A percentile compares a stretch with the other conserved stretches of the same genome.
Conservation (phyloP, 192 early-diverging fungal genomes). For the Coemansia sp. region DNA sequence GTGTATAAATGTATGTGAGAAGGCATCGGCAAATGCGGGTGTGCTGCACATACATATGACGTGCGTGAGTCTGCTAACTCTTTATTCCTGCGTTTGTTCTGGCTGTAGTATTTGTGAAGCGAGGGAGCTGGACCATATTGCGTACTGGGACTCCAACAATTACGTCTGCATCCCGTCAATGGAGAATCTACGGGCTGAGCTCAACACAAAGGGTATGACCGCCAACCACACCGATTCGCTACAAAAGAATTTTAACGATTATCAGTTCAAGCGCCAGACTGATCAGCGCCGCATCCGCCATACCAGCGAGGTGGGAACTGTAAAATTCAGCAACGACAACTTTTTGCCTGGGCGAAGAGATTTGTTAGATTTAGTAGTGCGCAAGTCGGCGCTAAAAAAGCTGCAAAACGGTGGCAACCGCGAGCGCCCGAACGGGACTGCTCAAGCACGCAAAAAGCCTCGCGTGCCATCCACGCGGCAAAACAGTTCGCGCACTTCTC, state of each 20-base stretch:
- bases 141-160: constrained; percentile 41
- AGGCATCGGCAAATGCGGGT: background rate
- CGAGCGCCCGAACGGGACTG: constrained; percentile 13
- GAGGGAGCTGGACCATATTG: constrained; percentile 15
- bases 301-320: constrained; percentile 38
- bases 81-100: background rate
- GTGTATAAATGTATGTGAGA: background rate
- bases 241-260: constrained; percentile 56
- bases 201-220: constrained; percentile 51
- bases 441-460: constrained; percentile 23
- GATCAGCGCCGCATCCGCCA: constrained; percentile 53
- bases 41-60: background rate
- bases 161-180: constrained; percentile 45
- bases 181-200: constrained; percentile 38
- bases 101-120: constrained; percentile 34
- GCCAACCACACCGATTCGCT: constrained; percentile 51
- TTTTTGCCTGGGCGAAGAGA: constrained; percentile 44
- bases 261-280: constrained; percentile 48
- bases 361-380: constrained; percentile 34
- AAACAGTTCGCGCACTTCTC: constrained; percentile 18
- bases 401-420: constrained; percentile 18
- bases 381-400: constrained; percentile 52
- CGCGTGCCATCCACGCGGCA: constrained; percentile 31
- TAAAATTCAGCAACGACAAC: constrained; percentile 46
- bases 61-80: background rate